Base-by-base conservation (phyloP, 1,284 basidiomycete genomes). In the Microbotryomycetes sp. region DNA sequence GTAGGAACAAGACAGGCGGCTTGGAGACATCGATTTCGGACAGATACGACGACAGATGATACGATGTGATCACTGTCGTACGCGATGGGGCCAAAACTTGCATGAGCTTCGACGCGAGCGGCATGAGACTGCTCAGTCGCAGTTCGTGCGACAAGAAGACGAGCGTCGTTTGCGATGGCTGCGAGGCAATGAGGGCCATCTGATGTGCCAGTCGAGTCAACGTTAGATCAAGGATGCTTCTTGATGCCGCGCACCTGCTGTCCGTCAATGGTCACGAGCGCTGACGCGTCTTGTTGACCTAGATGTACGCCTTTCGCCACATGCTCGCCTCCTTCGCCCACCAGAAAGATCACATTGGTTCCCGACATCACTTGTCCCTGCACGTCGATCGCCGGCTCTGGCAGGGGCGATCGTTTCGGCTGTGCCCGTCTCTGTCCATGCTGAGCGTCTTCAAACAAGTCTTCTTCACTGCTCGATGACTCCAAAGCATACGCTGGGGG, bases 41-140 rank as follows among this genome's bases (percentile, higher is more conserved):
- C 29, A 66, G 59, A 55, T 66, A 68, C 3, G 64, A 64, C 1
- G 66, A 59, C 27, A 59, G 48, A 45, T 68, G 61, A 47, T 66
- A 68, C 3, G 66, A 58, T 5, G 61, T 55, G 18, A 68, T 16
- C 53, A 66, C 54, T 9, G 61, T 64, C 0, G 41, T 45, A 0
- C 21, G 26, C 1, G 47, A 11, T 0, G 66, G 64, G 5, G 47
- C n/a, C 18, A 68, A 45, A 3, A 48, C 26, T 18, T 50, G 28
- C 56, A 66, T 45, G 4, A 68, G 46, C 21, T 50, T 50, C 4
- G 48, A 31, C 4, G 57, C 66, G 54, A 68, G 57, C 1, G 64
- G 61, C 27, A 63, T 41, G 1, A 68, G 48, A 1, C 45, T 48
- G 5, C 57, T 54, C 48, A 68, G 61, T 2, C 52, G 57, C 9